Evolutionary conservation across 345 rosid species (phyloP).

Genomic region (Dimocarpus longan): DNA sequence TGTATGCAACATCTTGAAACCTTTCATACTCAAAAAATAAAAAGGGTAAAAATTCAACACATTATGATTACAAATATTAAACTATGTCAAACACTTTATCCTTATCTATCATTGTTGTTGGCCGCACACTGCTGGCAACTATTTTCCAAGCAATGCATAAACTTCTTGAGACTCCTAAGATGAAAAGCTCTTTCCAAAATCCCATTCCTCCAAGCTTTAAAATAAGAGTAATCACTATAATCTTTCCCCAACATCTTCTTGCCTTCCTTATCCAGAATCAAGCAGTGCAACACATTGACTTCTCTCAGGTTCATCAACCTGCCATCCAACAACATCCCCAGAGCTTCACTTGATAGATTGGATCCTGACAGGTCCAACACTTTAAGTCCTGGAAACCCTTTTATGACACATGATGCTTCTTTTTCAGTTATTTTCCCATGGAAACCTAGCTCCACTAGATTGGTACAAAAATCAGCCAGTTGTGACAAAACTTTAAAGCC

Average conservation of each 20-base stretch:
- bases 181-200: constrained; percentile 8
- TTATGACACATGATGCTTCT: not conserved
- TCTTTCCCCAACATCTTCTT: not conserved
- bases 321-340: constrained; percentile 11
- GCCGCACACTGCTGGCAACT: constrained; percentile 10
- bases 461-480: constrained; percentile 13
- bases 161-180: constrained; percentile 5
- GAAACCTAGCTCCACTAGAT: constrained; percentile 14
- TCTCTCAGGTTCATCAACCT: constrained; percentile 10
- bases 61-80: not conserved
- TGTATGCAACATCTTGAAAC: no score
- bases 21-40: no score
- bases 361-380: constrained; percentile 18
- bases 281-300: constrained; percentile 18
- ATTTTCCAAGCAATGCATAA: constrained; percentile 12
- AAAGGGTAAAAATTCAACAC: no score
- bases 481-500: constrained; percentile 9
- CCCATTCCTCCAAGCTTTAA: constrained; percentile 4
- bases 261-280: constrained; percentile 19
- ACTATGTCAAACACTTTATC: not conserved
- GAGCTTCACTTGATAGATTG: not conserved
- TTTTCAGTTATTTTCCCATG: constrained; percentile 16
- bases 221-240: constrained; percentile 1
- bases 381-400: constrained; percentile 15
- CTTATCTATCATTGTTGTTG: not conserved